Percentiles rank a stretch among this genome's conserved stretches.
Conservation (phyloP, 495 filamentous ascomycete species). For the Lasiosphaeria hispida region DNA sequence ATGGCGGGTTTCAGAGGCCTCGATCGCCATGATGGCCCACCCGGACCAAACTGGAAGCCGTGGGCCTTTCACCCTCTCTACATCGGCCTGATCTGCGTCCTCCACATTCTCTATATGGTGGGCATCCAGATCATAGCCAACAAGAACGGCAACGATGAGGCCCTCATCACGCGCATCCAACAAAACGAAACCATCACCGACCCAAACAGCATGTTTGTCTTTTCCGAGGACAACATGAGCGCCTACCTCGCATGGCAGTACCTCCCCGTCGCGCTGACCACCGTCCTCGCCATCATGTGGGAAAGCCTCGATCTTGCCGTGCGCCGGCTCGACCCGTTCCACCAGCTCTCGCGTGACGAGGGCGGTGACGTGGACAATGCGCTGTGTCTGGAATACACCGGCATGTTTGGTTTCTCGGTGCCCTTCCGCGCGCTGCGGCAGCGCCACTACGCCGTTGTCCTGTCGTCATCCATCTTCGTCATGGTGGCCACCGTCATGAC, state of each 20-base stretch:
- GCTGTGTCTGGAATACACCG: not conserved
- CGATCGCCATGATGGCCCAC: too few relatives aligned
- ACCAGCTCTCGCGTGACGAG: not conserved
- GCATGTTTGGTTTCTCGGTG: not conserved
- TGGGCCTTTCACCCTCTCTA: conserved; percentile 1
- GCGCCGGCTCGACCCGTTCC: conserved; percentile 1
- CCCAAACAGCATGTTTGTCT: conserved; percentile 1
- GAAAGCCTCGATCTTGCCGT: not conserved
- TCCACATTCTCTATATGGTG: not conserved
- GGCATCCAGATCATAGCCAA: not conserved
- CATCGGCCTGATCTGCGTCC: not conserved
- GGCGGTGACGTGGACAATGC: not conserved
- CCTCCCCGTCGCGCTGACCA: conserved; percentile 1
- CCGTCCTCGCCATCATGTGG: not conserved
- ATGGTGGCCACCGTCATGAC: conserved; percentile 1
- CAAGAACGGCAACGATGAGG: not conserved
- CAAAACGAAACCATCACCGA: not conserved
- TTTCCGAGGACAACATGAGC: not conserved
- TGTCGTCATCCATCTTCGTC: conserved; percentile 1
- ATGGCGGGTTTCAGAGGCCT: too few relatives aligned
- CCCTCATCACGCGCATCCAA: not conserved
- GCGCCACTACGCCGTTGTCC: conserved; percentile 1
- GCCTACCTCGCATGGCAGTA: conserved; percentile 1
- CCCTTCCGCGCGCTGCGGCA: not conserved
- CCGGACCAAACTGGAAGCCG: conserved; percentile 6